These are phyloP conservation scores for Calonectria pseudoturangicola DNA, from an alignment of 2,329 filamentous ascomycete genomes.

Conservation along the genomic window DNA sequence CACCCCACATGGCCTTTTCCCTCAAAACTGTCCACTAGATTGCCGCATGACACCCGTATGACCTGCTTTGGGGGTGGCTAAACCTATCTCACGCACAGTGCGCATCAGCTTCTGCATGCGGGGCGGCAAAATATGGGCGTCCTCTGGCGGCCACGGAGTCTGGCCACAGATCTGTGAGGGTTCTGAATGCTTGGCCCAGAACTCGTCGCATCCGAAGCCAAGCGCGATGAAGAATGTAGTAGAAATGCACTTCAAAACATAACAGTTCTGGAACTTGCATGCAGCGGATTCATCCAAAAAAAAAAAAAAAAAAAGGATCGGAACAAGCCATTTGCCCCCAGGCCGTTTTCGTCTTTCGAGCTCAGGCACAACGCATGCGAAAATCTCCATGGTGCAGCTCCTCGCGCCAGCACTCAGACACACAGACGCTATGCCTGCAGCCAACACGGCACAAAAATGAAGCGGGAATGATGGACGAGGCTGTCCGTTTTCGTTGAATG, in stretches of 20 bases:
- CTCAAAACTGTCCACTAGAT: conserved; percentile 4
- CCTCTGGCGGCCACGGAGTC: conserved; percentile 4
- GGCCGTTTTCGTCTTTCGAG: conserved; percentile 1
- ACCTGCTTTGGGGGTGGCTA: conserved; percentile 26
- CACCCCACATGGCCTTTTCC: conserved; percentile 2
- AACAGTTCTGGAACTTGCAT: conserved; percentile 1
- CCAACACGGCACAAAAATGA: background rate
- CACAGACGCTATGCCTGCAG: conserved; percentile 11
- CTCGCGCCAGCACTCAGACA: background rate
- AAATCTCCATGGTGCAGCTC: conserved; percentile 18
- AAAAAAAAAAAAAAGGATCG: background rate
- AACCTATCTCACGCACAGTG: conserved; percentile 26
- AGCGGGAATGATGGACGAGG: conserved; percentile 18
- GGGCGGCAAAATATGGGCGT: conserved; percentile 27
- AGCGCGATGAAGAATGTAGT: background rate
- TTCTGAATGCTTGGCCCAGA: background rate
- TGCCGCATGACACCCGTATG: conserved; percentile 6
- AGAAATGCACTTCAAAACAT: background rate
- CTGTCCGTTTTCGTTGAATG: conserved; percentile 19
- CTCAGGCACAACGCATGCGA: conserved; percentile 4
- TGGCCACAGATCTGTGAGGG: background rate
- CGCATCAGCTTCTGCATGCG: conserved; percentile 27
- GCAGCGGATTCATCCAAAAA: background rate
- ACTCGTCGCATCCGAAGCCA: background rate
- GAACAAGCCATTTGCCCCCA: background rate